Percentiles rank a stretch among this genome's conserved stretches.
phyloP scores from a whole-genome alignment of 768 basidiomycete species.

The Phallus indusiatus region DNA sequence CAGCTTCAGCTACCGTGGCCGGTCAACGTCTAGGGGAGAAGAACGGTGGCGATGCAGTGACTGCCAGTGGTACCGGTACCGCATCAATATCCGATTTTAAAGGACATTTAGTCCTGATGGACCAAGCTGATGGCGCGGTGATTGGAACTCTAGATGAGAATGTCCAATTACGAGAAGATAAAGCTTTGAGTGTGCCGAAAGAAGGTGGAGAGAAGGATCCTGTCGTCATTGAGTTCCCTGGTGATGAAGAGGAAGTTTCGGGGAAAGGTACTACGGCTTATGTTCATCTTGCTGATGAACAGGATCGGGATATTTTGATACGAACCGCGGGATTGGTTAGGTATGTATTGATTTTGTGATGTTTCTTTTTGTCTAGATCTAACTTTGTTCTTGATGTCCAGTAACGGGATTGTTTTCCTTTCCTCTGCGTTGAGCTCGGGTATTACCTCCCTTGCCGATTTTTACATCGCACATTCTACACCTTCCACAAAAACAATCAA shows the following conservation, averaged over 20 bases:
- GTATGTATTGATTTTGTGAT: slow-evolving; percentile 27
- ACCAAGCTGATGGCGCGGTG: slow-evolving; percentile 63
- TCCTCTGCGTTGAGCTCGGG: slow-evolving; percentile 55
- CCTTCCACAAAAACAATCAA: slow-evolving; percentile 44
- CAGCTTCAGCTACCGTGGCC: slow-evolving; percentile 14
- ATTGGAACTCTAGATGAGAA: slow-evolving; percentile 57
- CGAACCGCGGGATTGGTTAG: slow-evolving; percentile 52
- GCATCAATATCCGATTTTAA: slow-evolving; percentile 19
- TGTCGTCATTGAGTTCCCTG: slow-evolving; percentile 64
- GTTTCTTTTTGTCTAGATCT: not conserved
- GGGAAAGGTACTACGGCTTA: slow-evolving; percentile 43
- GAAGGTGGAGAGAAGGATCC: slow-evolving; percentile 47
- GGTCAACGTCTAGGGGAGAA: slow-evolving; percentile 27
- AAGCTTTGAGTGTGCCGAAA: slow-evolving; percentile 29
- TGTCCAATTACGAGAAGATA: slow-evolving; percentile 50
- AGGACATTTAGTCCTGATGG: slow-evolving; percentile 60
- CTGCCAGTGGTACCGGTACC: not conserved
- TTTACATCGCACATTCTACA: slow-evolving; percentile 50
- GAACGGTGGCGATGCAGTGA: not conserved
- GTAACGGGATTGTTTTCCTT: slow-evolving; percentile 58
- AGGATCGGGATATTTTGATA: slow-evolving; percentile 61
- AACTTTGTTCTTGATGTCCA: slow-evolving; percentile 18
- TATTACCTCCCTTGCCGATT: slow-evolving; percentile 49
- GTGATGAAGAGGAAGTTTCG: slow-evolving; percentile 27
- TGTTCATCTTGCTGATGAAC: slow-evolving; percentile 52